Conservation (phyloP, 2,329 filamentous ascomycete genomes). For the Cercospora sp. region DNA sequence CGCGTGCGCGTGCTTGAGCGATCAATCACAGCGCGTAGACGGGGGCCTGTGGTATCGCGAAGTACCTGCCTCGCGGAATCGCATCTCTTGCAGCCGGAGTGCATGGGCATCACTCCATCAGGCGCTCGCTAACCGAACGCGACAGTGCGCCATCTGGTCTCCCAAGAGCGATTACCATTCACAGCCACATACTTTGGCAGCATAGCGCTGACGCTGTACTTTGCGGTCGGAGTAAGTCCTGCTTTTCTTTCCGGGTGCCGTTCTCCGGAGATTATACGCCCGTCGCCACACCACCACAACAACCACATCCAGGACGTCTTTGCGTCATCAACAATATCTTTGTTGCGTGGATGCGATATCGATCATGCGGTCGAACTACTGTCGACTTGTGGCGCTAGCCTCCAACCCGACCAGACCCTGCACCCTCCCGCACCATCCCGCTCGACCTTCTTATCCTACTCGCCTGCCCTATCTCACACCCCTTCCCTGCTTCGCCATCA, state of each 20-base stretch:
- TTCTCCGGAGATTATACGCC: slow-evolving; percentile 15
- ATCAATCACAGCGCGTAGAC: slow-evolving; percentile 23
- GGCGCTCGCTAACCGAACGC: slow-evolving; percentile 23
- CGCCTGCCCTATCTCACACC: slow-evolving; percentile 21
- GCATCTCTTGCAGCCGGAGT: slow-evolving; percentile 22
- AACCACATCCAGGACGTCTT: slow-evolving; percentile 15
- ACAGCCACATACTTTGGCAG: slow-evolving; percentile 94
- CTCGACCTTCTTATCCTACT: slow-evolving; percentile 18
- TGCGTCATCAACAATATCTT: slow-evolving; percentile 27
- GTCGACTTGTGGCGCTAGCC: slow-evolving; percentile 21
- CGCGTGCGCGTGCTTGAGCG: slow-evolving; percentile 18
- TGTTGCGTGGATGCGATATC: slow-evolving; percentile 26
- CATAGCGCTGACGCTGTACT: slow-evolving; percentile 85
- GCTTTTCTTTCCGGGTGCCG: slow-evolving; percentile 1
- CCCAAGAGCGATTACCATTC: slow-evolving; percentile 82
- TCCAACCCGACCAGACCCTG: slow-evolving; percentile 17
- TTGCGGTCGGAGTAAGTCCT: slow-evolving; percentile 80
- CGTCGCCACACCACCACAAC: slow-evolving; percentile 22
- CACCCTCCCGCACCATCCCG: slow-evolving; percentile 16
- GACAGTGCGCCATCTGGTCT: slow-evolving; percentile 73
- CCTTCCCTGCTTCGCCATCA: slow-evolving; percentile 10
- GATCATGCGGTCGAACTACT: slow-evolving; percentile 27
- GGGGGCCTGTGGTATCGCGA: slow-evolving; percentile 14
- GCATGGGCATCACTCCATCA: slow-evolving; percentile 14
- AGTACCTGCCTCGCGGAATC: slow-evolving; percentile 22